These are phyloP conservation scores for Penicillium sclerotiorum DNA, from an alignment of 2,329 filamentous ascomycete species.

Conservation along the genomic window DNA sequence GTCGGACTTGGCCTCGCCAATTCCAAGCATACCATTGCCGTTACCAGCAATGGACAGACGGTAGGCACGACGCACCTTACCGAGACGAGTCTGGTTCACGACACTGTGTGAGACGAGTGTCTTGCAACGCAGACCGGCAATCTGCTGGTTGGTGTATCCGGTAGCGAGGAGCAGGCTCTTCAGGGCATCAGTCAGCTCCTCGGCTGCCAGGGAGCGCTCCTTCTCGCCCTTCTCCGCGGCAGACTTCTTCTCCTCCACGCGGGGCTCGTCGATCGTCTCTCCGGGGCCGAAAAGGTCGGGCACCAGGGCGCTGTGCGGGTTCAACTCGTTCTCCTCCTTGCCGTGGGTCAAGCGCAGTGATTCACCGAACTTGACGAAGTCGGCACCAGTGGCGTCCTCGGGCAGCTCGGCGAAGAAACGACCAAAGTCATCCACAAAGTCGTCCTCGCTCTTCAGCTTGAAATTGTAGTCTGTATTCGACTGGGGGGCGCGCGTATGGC, in stretches of 20 bases:
- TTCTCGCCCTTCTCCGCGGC: constrained; percentile 32
- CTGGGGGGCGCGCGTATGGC: constrained; percentile 57
- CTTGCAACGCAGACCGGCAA: constrained; percentile 65
- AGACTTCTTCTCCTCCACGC: constrained; percentile 26
- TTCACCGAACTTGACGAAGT: constrained; percentile 48
- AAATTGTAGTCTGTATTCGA: constrained; percentile 59
- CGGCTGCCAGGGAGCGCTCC: constrained; percentile 30
- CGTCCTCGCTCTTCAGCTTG: constrained; percentile 63
- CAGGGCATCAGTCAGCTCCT: constrained; percentile 44
- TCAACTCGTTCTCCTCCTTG: constrained; percentile 53
- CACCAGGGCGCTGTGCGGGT: constrained; percentile 53
- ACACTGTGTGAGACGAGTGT: constrained; percentile 73
- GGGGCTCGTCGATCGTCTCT: constrained; percentile 36
- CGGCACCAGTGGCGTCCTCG: constrained; percentile 50
- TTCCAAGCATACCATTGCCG: constrained; percentile 77
- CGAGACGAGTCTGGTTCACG: constrained; percentile 91
- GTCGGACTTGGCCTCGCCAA: constrained; percentile 86
- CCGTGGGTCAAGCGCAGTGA: constrained; percentile 54
- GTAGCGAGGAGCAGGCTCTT: constrained; percentile 60
- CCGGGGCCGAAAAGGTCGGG: constrained; percentile 55
- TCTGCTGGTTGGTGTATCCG: constrained; percentile 53
- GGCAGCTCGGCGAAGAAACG: constrained; percentile 52
- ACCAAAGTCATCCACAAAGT: constrained; percentile 63
- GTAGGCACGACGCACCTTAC: constrained; percentile 81
- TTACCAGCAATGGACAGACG: constrained; percentile 84